phyloP scores from a whole-genome alignment of 441 rosid species.

The Bruguiera hainesii region DNA sequence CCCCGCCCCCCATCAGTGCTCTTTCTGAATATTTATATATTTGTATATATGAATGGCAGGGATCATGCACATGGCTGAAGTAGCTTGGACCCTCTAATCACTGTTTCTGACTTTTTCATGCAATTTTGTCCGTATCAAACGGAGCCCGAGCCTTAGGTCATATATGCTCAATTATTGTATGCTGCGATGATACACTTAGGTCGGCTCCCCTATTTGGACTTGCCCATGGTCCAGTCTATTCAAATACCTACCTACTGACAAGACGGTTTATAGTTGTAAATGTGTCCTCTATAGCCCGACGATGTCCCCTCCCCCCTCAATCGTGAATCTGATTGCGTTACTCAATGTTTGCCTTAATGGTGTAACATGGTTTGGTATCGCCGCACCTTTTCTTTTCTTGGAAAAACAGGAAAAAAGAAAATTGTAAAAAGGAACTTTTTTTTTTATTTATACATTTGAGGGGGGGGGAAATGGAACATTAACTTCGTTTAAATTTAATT shows the following conservation, averaged over 20 bases:
- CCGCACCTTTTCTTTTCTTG: background rate
- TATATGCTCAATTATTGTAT: constrained; percentile 23
- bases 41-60: too few species aligned
- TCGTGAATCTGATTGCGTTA: background rate
- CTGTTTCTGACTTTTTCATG: too few species aligned
- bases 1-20: too few species aligned
- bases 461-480: too few species aligned
- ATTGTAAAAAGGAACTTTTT: too few species aligned
- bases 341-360: background rate
- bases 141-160: background rate
- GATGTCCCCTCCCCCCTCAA: background rate
- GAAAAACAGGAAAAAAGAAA: too few species aligned
- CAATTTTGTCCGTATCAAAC: too few species aligned
- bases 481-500: too few species aligned
- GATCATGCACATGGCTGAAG: too few species aligned
- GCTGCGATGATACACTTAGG: constrained; percentile 1
- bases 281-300: background rate
- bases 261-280: background rate
- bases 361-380: background rate
- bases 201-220: constrained; percentile 16
- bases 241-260: background rate
- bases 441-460: too few species aligned
- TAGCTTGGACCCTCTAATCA: too few species aligned
- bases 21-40: too few species aligned
- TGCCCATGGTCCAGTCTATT: constrained; percentile 4